Evolutionary conservation across 257 asterid genomes (phyloP).

Genomic region (Schizonepeta tenuifolia): DNA sequence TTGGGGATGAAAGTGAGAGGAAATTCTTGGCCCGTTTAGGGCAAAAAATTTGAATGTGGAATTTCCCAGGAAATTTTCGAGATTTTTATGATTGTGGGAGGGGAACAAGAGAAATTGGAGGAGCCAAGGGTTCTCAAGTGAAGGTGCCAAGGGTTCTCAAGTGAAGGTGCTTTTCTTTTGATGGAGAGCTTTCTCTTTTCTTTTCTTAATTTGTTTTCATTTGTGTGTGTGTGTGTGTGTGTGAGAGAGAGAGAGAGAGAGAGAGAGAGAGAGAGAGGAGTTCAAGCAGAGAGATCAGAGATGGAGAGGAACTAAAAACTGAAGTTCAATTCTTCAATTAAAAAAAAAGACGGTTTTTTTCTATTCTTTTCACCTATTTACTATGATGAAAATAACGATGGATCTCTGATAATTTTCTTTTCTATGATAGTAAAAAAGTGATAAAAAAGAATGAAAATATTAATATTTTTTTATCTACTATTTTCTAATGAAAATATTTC

Average conservation of each 20-base stretch:
- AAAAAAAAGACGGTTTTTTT: too few species aligned
- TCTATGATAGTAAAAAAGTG: too few species aligned
- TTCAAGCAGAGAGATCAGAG: slow-evolving; percentile 23
- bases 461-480: too few species aligned
- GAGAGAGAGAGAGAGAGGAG: not conserved
- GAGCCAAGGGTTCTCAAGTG: slow-evolving; percentile 38
- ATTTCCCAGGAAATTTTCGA: slow-evolving; percentile 19
- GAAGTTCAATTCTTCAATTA: too few species aligned
- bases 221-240: not conserved
- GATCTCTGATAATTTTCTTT: too few species aligned
- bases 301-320: too few species aligned
- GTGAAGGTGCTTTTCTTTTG: slow-evolving; percentile 54
- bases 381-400: too few species aligned
- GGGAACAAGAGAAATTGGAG: slow-evolving; percentile 34
- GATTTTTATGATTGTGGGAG: slow-evolving; percentile 27
- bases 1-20: slow-evolving; percentile 25
- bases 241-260: slow-evolving; percentile 1
- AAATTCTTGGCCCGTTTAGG: slow-evolving; percentile 19
- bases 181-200: slow-evolving; percentile 27
- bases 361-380: too few species aligned
- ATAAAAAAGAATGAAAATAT: too few species aligned
- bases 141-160: slow-evolving; percentile 40
- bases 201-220: not conserved
- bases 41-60: slow-evolving; percentile 1
- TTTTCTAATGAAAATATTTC: too few species aligned